Conservation (phyloP, 805 yeast species). For the Myxozyma mucilagina region DNA sequence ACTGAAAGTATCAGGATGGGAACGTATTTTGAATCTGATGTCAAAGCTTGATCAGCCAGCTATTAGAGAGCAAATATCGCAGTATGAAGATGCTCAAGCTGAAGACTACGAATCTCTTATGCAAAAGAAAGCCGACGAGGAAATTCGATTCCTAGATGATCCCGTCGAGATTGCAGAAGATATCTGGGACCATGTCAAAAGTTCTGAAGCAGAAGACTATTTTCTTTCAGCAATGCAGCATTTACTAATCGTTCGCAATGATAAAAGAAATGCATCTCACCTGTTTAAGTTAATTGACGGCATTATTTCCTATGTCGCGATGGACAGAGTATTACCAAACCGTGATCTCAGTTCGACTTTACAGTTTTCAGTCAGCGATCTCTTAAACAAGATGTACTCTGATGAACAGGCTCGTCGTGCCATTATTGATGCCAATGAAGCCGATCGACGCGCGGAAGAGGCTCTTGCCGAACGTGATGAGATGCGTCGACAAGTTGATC, state of each 20-base stretch:
- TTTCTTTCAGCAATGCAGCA: conserved; percentile 67
- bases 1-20: conserved; percentile 59
- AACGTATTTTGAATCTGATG: conserved; percentile 53
- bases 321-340: conserved; percentile 47
- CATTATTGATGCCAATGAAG: conserved; percentile 54
- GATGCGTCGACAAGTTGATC: conserved; percentile 61
- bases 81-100: conserved; percentile 57
- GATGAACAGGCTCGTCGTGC: conserved; percentile 86
- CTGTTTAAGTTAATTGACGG: conserved; percentile 65
- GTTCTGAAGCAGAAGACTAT: conserved; percentile 59
- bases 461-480: conserved; percentile 61
- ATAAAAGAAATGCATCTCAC: conserved; percentile 48
- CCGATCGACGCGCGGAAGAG: conserved; percentile 54
- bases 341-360: conserved; percentile 36
- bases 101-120: conserved; percentile 54
- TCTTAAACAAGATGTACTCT: conserved; percentile 71
- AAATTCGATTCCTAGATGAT: conserved; percentile 60
- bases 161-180: conserved; percentile 68
- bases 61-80: conserved; percentile 64
- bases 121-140: conserved; percentile 44
- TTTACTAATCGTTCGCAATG: conserved; percentile 50
- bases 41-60: conserved; percentile 56
- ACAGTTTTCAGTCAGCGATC: conserved; percentile 31
- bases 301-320: conserved; percentile 60
- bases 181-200: conserved; percentile 57